These are phyloP conservation scores for Chytriomyces sp. DNA, from an alignment of 192 early-diverging fungal species.

Conservation along the genomic window DNA sequence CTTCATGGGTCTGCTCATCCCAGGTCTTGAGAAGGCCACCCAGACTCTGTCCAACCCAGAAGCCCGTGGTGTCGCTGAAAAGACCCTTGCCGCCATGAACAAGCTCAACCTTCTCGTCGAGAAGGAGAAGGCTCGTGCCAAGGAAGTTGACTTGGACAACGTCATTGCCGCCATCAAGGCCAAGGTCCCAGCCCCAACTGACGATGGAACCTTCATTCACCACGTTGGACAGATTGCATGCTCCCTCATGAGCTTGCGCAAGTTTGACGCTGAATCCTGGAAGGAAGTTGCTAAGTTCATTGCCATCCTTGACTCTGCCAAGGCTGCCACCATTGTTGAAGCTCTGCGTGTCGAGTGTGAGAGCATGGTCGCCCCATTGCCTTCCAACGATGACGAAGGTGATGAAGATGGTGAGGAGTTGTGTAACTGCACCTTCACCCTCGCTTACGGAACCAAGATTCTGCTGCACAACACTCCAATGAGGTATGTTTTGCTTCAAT, in stretches of 20 bases:
- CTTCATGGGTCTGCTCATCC: slow-evolving; percentile 79
- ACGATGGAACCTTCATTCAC: slow-evolving; percentile 52
- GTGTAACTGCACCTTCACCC: slow-evolving; percentile 82
- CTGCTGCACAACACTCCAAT: slow-evolving; percentile 71
- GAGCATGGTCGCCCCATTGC: slow-evolving; percentile 47
- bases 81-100: slow-evolving; percentile 61
- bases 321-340: slow-evolving; percentile 32
- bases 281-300: slow-evolving; percentile 61
- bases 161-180: slow-evolving; percentile 51
- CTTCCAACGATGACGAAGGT: slow-evolving; percentile 46
- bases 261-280: slow-evolving; percentile 74
- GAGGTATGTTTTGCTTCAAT: slow-evolving; percentile 16
- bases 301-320: slow-evolving; percentile 54
- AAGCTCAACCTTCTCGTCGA: slow-evolving; percentile 46
- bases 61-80: slow-evolving; percentile 72
- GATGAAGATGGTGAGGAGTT: slow-evolving; percentile 60
- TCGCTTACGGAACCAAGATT: slow-evolving; percentile 84
- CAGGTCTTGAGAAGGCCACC: slow-evolving; percentile 76
- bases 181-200: slow-evolving; percentile 48
- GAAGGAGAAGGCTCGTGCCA: slow-evolving; percentile 43
- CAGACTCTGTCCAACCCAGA: slow-evolving; percentile 81
- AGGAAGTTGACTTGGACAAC: slow-evolving; percentile 53
- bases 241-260: slow-evolving; percentile 65
- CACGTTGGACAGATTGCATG: slow-evolving; percentile 66
- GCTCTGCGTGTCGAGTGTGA: slow-evolving; percentile 37